Evolutionary conservation across 2,329 filamentous ascomycete genomes (phyloP).

Genomic region (Diaporthe amygdali): DNA sequence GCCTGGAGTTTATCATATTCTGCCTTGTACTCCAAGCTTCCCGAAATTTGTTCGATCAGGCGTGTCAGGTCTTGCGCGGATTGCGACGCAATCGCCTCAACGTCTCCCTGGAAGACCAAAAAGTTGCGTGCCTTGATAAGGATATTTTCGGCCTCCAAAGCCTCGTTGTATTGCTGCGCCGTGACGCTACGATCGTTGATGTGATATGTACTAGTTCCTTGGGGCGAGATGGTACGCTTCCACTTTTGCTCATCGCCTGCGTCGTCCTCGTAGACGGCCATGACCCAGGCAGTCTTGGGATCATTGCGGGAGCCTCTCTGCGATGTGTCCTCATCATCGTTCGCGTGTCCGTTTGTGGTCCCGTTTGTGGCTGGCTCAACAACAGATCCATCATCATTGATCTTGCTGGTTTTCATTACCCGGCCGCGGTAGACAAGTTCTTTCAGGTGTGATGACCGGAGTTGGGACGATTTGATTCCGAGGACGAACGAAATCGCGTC

Average conservation of each 20-base stretch:
- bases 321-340: slow-evolving; percentile 62
- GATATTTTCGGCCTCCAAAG: slow-evolving; percentile 92
- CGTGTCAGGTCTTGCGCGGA: slow-evolving; percentile 92
- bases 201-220: slow-evolving; percentile 91
- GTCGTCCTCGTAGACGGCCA: slow-evolving; percentile 98
- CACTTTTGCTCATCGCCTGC: slow-evolving; percentile 93
- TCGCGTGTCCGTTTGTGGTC: slow-evolving; percentile 64
- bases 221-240: slow-evolving; percentile 91
- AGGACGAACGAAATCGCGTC: slow-evolving; percentile 99
- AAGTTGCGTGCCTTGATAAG: slow-evolving; percentile 98
- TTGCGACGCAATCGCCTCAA: slow-evolving; percentile 95
- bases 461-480: slow-evolving; percentile 97
- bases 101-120: slow-evolving; percentile 96
- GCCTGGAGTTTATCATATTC: slow-evolving; percentile 92
- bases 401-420: slow-evolving; percentile 88
- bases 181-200: slow-evolving; percentile 93
- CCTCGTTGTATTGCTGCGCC: slow-evolving; percentile 91
- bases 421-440: slow-evolving; percentile 96
- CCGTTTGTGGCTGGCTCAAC: slow-evolving; percentile 62
- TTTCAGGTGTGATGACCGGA: slow-evolving; percentile 90
- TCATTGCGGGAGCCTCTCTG: slow-evolving; percentile 76
- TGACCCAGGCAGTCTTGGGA: slow-evolving; percentile 96
- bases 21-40: slow-evolving; percentile 90
- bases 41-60: slow-evolving; percentile 96
- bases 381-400: slow-evolving; percentile 88